These are phyloP conservation scores for Exophiala viscosa DNA, from an alignment of 2,329 filamentous ascomycete species.

Conservation along the genomic window DNA sequence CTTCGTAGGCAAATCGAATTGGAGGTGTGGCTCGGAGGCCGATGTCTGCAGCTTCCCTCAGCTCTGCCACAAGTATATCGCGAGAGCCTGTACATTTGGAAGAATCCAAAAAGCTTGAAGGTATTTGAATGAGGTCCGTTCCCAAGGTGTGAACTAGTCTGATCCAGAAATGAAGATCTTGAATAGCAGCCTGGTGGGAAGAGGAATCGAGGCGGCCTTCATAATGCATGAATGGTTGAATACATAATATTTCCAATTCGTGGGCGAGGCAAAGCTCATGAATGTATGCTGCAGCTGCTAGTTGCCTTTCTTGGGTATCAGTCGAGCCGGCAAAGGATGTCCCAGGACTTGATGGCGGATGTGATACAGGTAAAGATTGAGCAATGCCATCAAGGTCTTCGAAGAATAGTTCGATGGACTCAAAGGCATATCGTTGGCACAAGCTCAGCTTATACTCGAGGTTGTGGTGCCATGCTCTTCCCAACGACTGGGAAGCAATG, in stretches of 20 bases:
- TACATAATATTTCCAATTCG: conserved; percentile 23
- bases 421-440: conserved; percentile 62
- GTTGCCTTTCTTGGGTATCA: conserved; percentile 15
- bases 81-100: conserved; percentile 47
- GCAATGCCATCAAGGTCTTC: conserved; percentile 68
- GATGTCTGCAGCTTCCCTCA: conserved; percentile 51
- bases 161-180: conserved; percentile 68
- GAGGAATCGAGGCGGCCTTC: conserved; percentile 66
- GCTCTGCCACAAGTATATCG: conserved; percentile 36
- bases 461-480: conserved; percentile 66
- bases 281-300: conserved; percentile 23
- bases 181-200: conserved; percentile 55
- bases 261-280: conserved; percentile 15
- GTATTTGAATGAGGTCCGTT: conserved; percentile 71
- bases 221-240: conserved; percentile 67
- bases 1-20: conserved; percentile 70
- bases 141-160: conserved; percentile 58
- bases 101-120: conserved; percentile 63
- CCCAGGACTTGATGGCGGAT: conserved; percentile 3
- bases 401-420: conserved; percentile 72
- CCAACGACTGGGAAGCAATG: conserved; percentile 74
- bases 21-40: conserved; percentile 52
- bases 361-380: conserved; percentile 12
- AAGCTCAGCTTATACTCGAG: conserved; percentile 65
- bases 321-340: conserved; percentile 17